Evolutionary conservation across 1,284 basidiomycete genomes (phyloP), one percentile per base, ranked within the genome.

Genomic region (Chiua sp.): DNA sequence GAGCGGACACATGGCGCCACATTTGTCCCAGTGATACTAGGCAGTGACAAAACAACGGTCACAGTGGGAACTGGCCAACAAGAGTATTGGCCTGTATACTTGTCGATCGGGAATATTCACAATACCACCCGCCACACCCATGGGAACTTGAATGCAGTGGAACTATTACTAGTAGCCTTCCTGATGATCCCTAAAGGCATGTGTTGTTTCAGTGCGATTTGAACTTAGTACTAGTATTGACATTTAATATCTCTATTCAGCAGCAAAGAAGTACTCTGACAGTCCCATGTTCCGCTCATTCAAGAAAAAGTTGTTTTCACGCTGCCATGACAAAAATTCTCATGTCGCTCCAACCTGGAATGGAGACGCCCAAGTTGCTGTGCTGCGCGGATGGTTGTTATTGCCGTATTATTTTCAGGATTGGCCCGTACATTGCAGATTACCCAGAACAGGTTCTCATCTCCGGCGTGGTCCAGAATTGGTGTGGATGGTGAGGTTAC

Each of bases 351-450:
- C 22, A 47, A 7, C 20, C 58, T 0, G 56, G 37, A 7, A 70
- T 72, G 64, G 55, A 46, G 7, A 62, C 6, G 7, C 63, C 63
- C 0, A 35, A 60, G 16, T 44, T 71, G 6, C 20, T 49, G 0
- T 15, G 15, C 3, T 71, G 61, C 46, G 28, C 61, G 1, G 61
- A 71, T 30, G 37, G 57, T 18, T 57, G 66, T 28, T 68, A 53
- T 30, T 28, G 57, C 7, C 30, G 30, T 7, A 3, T 64, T 0
- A 46, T 64, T 4, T 64, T 55, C n/a, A 47, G 63, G 0, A 28
- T 63, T 16, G 62, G 63, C 1, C 56, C 66, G 2, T 68, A 67
- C 35, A 72, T 72, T 6, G 60, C 64, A 0, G 64, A 72, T 20
- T 68, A 72, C 33, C 66, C 53, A 0, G 62, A 72, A 44, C 66